A percentile compares a stretch with the other conserved stretches of the same genome.
Evolutionary conservation across 306 rosid genomes (phyloP).

Genomic region (Trifolium pratense): DNA sequence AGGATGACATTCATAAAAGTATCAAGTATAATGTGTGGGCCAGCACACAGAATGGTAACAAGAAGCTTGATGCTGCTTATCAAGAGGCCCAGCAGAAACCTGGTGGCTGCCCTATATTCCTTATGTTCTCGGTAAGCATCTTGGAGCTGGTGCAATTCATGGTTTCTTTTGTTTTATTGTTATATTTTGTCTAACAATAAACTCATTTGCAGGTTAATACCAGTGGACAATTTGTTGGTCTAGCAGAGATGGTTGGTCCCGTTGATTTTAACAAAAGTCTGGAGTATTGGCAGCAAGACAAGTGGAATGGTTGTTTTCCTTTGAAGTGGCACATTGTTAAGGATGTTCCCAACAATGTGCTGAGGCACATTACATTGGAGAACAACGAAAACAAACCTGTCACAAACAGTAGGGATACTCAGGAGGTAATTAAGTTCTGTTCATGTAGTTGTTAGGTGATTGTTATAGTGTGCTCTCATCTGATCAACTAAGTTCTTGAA

Average conservation of each 20-base stretch:
- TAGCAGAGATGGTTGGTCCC: constrained; percentile 94
- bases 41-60: constrained; percentile 94
- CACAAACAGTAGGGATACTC: constrained; percentile 95
- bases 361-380: constrained; percentile 90
- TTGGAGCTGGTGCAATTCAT: not conserved
- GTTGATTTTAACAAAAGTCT: constrained; percentile 88
- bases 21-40: constrained; percentile 98
- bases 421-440: constrained; percentile 64
- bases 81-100: constrained; percentile 91
- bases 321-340: constrained; percentile 94
- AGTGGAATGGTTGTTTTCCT: constrained; percentile 98
- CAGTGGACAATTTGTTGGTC: constrained; percentile 96
- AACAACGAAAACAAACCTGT: constrained; percentile 98
- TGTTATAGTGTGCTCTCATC: not conserved
- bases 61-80: constrained; percentile 94
- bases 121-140: constrained; percentile 79
- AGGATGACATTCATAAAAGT: constrained; percentile 96
- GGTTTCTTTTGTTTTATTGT: not conserved
- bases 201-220: constrained; percentile 72
- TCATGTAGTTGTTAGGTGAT: not conserved
- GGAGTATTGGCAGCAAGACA: constrained; percentile 99
- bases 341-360: constrained; percentile 91
- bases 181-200: constrained; percentile 13
- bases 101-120: constrained; percentile 75
- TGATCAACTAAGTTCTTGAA: constrained; percentile 9